Base-by-base conservation (phyloP, 192 early-diverging fungal species). In the Irineochytrium annulatum region DNA sequence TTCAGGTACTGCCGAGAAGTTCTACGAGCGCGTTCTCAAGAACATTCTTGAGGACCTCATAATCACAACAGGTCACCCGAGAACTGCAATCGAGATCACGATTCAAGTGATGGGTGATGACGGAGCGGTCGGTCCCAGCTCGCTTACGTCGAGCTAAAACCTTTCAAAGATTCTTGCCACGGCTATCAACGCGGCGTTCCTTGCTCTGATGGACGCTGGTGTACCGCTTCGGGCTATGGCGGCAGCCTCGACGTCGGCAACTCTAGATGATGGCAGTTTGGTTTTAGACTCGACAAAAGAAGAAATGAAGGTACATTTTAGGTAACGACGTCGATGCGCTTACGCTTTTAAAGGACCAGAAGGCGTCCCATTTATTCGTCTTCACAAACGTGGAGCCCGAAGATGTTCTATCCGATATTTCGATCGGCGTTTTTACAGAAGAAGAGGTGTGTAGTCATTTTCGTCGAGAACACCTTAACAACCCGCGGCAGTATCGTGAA, bases 141-240 rank as follows among this genome's bases (percentile, higher is more conserved):
- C n/a, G n/a, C n/a, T n/a, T n/a, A n/a, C n/a, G n/a, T n/a, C n/a
- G 37, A 30, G 17, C 29, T 37, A 55, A 22, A 20, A 14, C 52
- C 2, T 19, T 24, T 0, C 55, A 27, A 55, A 89, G 85, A 80
- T 84, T 29, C 59, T 91, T 14, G 73, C 93, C 8, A 77, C 86
- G 3, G 85, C 88, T 2, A 81, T 95, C 37, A 97, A 97, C 68
- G 92, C 93, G 1, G 77, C 85, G 0, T 75, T 85, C 1, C 48
- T 97, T 61, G 92, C 93, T 1, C 78, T 98, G 24, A 60, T 97
- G 43, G 92, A 99, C 68, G 92, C 94, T 6, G 94, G 90, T 16
- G 78, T 97, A 13, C 87, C 93, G 5, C 66, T 97, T 55, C 87
- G 77, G 41, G 67, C 76, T 6, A 80, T 91, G 43, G 69, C 86